Evolutionary conservation across 805 yeast species (phyloP).

Genomic region (Saccharomycopsis sp.): DNA sequence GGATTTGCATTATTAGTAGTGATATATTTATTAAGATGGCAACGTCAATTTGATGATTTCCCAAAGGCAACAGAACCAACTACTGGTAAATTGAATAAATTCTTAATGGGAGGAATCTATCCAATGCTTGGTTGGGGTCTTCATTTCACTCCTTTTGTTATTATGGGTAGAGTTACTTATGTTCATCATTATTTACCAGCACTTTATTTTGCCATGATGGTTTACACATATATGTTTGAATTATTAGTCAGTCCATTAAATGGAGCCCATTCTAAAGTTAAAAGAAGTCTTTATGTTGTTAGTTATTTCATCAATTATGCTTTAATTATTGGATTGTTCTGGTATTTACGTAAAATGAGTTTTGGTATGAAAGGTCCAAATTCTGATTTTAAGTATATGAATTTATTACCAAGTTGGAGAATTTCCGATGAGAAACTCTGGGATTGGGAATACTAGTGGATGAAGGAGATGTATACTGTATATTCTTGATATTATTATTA

Average conservation of each 20-base stretch:
- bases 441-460: slow-evolving; percentile 16
- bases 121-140: slow-evolving; percentile 79
- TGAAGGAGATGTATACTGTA: too few relatives aligned
- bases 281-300: slow-evolving; percentile 20
- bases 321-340: slow-evolving; percentile 42
- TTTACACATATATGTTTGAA: slow-evolving; percentile 44
- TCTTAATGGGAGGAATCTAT: slow-evolving; percentile 61
- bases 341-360: slow-evolving; percentile 50
- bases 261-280: slow-evolving; percentile 20
- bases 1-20: slow-evolving; percentile 38
- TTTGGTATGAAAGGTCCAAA: slow-evolving; percentile 54
- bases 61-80: slow-evolving; percentile 25
- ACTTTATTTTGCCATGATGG: slow-evolving; percentile 60
- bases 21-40: slow-evolving; percentile 60
- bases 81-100: slow-evolving; percentile 33
- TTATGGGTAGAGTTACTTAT: slow-evolving; percentile 81
- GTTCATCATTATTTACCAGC: slow-evolving; percentile 84
- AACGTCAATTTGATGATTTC: slow-evolving; percentile 66
- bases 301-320: slow-evolving; percentile 33
- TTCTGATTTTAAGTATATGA: slow-evolving; percentile 30
- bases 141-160: slow-evolving; percentile 63
- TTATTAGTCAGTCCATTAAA: slow-evolving; percentile 27
- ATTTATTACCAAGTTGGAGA: slow-evolving; percentile 42
- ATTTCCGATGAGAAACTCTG: slow-evolving; percentile 23
- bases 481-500: too few relatives aligned